Evolutionary conservation across 148 eudicot species (phyloP), one percentile per base, ranked within the genome.

Genomic region (Vaccinium vitisidaea): DNA sequence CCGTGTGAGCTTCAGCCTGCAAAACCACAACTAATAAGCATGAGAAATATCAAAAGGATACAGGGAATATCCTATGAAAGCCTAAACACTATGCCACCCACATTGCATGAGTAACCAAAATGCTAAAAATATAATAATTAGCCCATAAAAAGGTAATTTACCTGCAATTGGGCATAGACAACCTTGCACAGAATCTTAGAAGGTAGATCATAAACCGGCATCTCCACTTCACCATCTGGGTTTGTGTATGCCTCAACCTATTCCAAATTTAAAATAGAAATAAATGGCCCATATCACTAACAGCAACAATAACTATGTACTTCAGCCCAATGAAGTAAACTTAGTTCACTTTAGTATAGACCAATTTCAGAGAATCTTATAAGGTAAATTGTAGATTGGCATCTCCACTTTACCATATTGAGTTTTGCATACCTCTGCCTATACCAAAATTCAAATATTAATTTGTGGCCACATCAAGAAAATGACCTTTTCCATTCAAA

Each of bases 161-260:
- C 87, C 87, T 81, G 63, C 50, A 85, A 75, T 10, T 58, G 61
- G 65, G 61, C 75, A 48, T 75, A 6, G 46, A 75, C 75, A 50
- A 85, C 87, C 80, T 81, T 61, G 84, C 87, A 85, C 19, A 75
- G 65, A 75, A 81, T 81, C 25, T 32, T 85, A 49, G 63, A 81
- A 59, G 87, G 84, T 81, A 85, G 1, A 75, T 75, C 23, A n/a
- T 85, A 85, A 21, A 25, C 52, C 14, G 84, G 87, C 61, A 85
- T 81, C 8, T 81, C 74, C 23, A 50, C 63, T 7, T 18, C 13
- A 52, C 13, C 84, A 46, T 80, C 80, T 63, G 81, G 63, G 18
- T 50, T 81, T 46, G 43, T 59, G 75, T 65, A 81, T 27, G 49
- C 84, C 75, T 48, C 73, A 81, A 85, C 61, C 87, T 85, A 75